Conservation (phyloP, 2,329 filamentous ascomycete species). For the Lithohypha guttulata region DNA sequence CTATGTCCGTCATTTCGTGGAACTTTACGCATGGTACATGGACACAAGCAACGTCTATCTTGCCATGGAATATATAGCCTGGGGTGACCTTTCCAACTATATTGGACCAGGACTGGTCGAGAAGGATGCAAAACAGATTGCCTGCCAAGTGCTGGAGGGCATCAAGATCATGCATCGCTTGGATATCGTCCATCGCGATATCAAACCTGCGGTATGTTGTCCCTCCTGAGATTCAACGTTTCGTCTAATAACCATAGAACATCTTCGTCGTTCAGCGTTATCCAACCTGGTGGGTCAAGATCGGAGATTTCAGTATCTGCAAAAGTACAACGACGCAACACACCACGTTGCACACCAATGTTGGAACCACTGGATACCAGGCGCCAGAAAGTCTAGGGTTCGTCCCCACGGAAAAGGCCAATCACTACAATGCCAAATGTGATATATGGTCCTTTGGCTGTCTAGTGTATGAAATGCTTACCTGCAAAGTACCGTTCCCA, state of each 20-base stretch:
- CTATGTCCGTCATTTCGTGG: slow-evolving; percentile 22
- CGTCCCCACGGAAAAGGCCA: not conserved
- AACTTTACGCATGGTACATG: slow-evolving; percentile 31
- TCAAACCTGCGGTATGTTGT: slow-evolving; percentile 27
- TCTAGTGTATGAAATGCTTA: slow-evolving; percentile 1
- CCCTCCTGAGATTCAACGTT: not conserved
- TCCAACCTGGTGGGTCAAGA: slow-evolving; percentile 2
- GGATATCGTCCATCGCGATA: slow-evolving; percentile 29
- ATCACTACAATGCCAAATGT: slow-evolving; percentile 1
- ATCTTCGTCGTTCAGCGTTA: not conserved
- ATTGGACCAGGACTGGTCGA: slow-evolving; percentile 16
- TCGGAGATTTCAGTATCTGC: slow-evolving; percentile 5
- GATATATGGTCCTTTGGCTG: slow-evolving; percentile 4
- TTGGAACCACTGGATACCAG: slow-evolving; percentile 3
- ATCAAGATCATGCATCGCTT: slow-evolving; percentile 28
- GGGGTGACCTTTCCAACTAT: slow-evolving; percentile 28
- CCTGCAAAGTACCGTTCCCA: not conserved
- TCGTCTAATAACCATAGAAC: slow-evolving; percentile 1
- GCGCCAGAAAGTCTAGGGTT: not conserved
- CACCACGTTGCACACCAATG: not conserved
- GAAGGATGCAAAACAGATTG: slow-evolving; percentile 4
- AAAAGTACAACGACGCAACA: slow-evolving; percentile 4
- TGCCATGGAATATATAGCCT: slow-evolving; percentile 30
- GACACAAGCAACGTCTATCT: slow-evolving; percentile 24
- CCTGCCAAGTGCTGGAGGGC: slow-evolving; percentile 26